These are phyloP conservation scores for Colletotrichum euphorbiae DNA, from an alignment of 2,329 filamentous ascomycete species.

Conservation along the genomic window DNA sequence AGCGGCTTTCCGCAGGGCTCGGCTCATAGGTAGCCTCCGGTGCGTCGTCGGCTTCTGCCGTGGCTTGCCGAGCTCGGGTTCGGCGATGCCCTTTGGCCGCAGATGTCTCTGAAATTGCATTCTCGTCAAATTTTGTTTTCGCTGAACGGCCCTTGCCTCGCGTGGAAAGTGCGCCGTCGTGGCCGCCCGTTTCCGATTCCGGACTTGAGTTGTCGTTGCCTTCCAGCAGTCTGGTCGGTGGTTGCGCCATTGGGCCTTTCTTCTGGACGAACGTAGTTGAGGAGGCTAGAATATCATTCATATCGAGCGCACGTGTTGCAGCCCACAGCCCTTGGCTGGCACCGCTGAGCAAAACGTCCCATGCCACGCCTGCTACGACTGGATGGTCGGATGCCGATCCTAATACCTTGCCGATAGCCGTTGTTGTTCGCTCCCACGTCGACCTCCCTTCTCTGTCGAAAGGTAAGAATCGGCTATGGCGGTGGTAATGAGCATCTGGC, in stretches of 20 bases:
- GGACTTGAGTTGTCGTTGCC: constrained; percentile 18
- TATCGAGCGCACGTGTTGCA: constrained; percentile 63
- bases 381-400: constrained; percentile 67
- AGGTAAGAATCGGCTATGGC: constrained; percentile 59
- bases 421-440: constrained; percentile 58
- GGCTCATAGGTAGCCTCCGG: constrained; percentile 54
- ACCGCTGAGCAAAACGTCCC: constrained; percentile 68
- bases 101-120: constrained; percentile 12
- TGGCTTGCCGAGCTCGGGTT: constrained; percentile 45
- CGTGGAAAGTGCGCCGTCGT: constrained; percentile 16
- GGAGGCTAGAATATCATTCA: constrained; percentile 59
- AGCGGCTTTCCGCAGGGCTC: constrained; percentile 47
- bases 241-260: constrained; percentile 15
- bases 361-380: constrained; percentile 65
- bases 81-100: constrained; percentile 40
- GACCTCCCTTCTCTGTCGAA: constrained; percentile 59
- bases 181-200: constrained; percentile 19
- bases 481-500: constrained; percentile 60
- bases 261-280: constrained; percentile 48
- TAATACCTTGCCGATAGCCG: constrained; percentile 58
- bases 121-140: constrained; percentile 18
- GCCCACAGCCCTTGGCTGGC: constrained; percentile 68
- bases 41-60: constrained; percentile 42
- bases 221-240: constrained; percentile 20
- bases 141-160: constrained; percentile 23